Conservation (phyloP, 768 basidiomycete species). For the Naganishia randhawae region DNA sequence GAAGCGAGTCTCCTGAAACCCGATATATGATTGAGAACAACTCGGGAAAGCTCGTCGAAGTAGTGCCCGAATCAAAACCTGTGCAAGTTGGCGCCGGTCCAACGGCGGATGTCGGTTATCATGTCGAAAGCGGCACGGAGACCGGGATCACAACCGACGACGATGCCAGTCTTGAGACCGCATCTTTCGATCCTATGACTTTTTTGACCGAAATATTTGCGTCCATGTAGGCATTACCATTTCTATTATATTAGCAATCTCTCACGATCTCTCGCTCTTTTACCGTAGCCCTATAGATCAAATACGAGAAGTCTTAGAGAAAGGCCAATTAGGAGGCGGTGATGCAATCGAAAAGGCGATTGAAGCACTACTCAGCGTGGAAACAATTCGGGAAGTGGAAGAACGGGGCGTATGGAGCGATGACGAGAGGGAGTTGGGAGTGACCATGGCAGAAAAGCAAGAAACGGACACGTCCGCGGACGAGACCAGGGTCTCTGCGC, state of each 20-base stretch:
- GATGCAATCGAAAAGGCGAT: conserved; percentile 27
- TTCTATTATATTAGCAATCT: too few relatives aligned
- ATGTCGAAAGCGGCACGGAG: neutral
- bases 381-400: conserved; percentile 39
- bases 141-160: conserved; percentile 11
- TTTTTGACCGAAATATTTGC: conserved; percentile 19
- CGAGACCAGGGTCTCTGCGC: neutral
- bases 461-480: neutral
- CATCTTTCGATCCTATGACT: neutral
- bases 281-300: neutral
- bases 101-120: neutral
- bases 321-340: neutral
- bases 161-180: neutral
- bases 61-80: neutral
- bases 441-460: neutral
- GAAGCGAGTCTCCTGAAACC: neutral
- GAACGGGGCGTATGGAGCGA: conserved; percentile 39
- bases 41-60: neutral
- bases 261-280: neutral
- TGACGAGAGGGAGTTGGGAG: conserved; percentile 23
- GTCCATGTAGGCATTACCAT: neutral
- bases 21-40: neutral
- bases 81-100: neutral
- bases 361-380: conserved; percentile 43
- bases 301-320: neutral